Conservation (phyloP, 2,329 filamentous ascomycete genomes). For the Paecilomyces niveus region DNA sequence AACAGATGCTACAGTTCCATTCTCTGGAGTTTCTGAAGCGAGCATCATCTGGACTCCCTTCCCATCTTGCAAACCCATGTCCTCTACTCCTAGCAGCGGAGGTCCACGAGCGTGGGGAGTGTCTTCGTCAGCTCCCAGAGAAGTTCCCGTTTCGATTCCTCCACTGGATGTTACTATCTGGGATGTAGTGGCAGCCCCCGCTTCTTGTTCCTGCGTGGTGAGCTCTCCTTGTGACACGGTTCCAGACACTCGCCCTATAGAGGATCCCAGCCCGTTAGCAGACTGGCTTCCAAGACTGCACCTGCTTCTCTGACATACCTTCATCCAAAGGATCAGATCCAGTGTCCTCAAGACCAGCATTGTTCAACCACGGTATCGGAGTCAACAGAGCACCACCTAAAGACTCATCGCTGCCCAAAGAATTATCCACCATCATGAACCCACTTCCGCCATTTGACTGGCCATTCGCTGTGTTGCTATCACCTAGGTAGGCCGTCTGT, state of each 20-base stretch:
- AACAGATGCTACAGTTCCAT: neutral
- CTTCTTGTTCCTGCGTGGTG: conserved; percentile 76
- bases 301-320: conserved; percentile 7
- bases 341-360: conserved; percentile 23
- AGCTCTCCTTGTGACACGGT: conserved; percentile 78
- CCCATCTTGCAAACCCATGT: conserved; percentile 70
- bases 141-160: conserved; percentile 5
- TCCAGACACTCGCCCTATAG: conserved; percentile 31
- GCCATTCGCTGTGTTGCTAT: conserved; percentile 48
- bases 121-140: conserved; percentile 47
- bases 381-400: conserved; percentile 86
- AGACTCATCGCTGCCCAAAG: conserved; percentile 75
- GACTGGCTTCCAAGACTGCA: neutral
- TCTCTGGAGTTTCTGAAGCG: conserved; percentile 3
- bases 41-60: conserved; percentile 38
- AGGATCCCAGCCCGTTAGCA: neutral
- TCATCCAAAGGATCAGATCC: conserved; percentile 8
- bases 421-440: conserved; percentile 26
- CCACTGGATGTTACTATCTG: conserved; percentile 16
- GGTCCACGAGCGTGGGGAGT: conserved; percentile 76
- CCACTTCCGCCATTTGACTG: conserved; percentile 32
- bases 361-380: conserved; percentile 80
- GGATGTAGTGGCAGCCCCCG: conserved; percentile 65
- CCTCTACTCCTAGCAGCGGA: conserved; percentile 73
- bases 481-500: conserved; percentile 9